A percentile compares a stretch with the other conserved stretches of the same genome.
Conservation (phyloP, 2,329 filamentous ascomycete genomes). For the Fusarium poae region DNA sequence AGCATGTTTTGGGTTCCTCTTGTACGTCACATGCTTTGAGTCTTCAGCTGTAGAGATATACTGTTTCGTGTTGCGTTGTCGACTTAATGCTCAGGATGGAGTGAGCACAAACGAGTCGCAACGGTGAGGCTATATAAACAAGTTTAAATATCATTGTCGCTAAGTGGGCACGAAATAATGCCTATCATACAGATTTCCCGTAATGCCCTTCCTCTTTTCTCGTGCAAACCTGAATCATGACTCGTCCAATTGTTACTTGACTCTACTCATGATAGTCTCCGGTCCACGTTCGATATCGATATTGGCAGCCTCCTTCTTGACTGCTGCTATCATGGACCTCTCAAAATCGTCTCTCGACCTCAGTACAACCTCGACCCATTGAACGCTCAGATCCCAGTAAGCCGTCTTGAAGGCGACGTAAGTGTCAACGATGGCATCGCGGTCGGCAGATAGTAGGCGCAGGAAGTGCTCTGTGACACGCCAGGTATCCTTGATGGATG, state of each 20-base stretch:
- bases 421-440: slow-evolving; percentile 77
- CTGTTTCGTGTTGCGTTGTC: slow-evolving; percentile 20
- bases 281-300: slow-evolving; percentile 82
- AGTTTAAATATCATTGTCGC: slow-evolving; percentile 36
- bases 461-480: slow-evolving; percentile 88
- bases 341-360: slow-evolving; percentile 94
- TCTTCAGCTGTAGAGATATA: slow-evolving; percentile 16
- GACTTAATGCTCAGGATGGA: not conserved
- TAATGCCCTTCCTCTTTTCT: slow-evolving; percentile 11
- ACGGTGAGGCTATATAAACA: slow-evolving; percentile 20
- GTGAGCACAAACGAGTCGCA: slow-evolving; percentile 18
- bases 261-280: slow-evolving; percentile 95
- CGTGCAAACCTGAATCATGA: slow-evolving; percentile 13
- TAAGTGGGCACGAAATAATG: slow-evolving; percentile 39
- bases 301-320: slow-evolving; percentile 90
- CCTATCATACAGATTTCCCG: slow-evolving; percentile 32
- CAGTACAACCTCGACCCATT: slow-evolving; percentile 94
- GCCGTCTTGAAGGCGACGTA: slow-evolving; percentile 86
- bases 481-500: slow-evolving; percentile 90
- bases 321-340: slow-evolving; percentile 84
- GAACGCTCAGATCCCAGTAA: slow-evolving; percentile 95
- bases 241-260: slow-evolving; percentile 69
- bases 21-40: slow-evolving; percentile 10
- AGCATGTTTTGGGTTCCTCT: slow-evolving; percentile 18
- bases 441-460: slow-evolving; percentile 81